These are phyloP conservation scores for Dianthus caryophyllus DNA, from an alignment of 148 eudicot genomes.

Conservation along the genomic window DNA sequence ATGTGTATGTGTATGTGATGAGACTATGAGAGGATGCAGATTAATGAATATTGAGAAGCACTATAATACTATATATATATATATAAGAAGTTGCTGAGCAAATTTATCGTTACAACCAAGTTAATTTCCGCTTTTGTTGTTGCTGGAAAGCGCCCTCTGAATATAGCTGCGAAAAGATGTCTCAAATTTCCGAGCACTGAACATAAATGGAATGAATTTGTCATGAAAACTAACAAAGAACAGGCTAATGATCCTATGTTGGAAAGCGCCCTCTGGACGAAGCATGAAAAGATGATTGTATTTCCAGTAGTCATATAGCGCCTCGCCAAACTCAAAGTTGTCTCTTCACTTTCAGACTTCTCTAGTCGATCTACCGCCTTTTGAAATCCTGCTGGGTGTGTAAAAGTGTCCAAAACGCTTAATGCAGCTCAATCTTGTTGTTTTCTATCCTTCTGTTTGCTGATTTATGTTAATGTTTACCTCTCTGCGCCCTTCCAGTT, in stretches of 20 bases:
- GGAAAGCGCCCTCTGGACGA: too few species aligned
- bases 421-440: not conserved
- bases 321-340: constrained; percentile 20
- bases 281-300: too few species aligned
- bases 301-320: constrained; percentile 12
- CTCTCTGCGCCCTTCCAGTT: constrained; percentile 49
- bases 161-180: too few species aligned
- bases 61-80: too few species aligned
- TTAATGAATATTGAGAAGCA: not conserved
- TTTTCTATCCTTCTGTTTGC: not conserved
- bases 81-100: not conserved
- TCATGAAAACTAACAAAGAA: not conserved
- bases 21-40: not conserved
- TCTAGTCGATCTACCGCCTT: constrained; percentile 46
- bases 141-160: too few species aligned
- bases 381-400: too few species aligned
- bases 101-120: not conserved
- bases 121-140: too few species aligned
- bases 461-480: constrained; percentile 20
- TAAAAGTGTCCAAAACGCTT: not conserved
- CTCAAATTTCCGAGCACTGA: not conserved
- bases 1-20: too few species aligned
- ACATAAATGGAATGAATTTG: not conserved
- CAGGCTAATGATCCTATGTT: too few species aligned
- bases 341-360: constrained; percentile 41